Evolutionary conservation across 805 yeast genomes (phyloP).

Genomic region (Metschnikowia koreensis): DNA sequence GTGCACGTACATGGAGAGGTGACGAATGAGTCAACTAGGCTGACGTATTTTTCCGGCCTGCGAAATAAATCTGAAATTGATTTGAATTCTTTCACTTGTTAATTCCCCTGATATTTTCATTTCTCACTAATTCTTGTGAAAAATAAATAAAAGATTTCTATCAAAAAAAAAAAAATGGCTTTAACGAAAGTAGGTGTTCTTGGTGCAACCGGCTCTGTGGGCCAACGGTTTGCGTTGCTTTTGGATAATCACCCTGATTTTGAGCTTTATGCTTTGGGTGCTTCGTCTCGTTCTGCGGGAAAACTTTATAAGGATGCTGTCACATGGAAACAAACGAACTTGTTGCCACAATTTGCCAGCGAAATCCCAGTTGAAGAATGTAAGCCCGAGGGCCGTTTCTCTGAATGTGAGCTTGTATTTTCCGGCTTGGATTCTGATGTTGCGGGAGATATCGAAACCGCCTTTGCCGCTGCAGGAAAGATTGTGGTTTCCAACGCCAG

Average conservation of each 20-base stretch:
- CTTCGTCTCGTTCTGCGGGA: conserved; percentile 92
- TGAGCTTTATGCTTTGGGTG: conserved; percentile 82
- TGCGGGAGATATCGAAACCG: conserved; percentile 91
- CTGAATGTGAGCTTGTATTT: conserved; percentile 90
- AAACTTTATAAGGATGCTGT: conserved; percentile 81
- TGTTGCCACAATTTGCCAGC: conserved; percentile 69
- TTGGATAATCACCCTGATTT: conserved; percentile 87
- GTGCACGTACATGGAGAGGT: background rate
- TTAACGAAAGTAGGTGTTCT: conserved; percentile 75
- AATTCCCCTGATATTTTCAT: no score
- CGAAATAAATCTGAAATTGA: background rate
- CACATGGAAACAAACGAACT: conserved; percentile 89
- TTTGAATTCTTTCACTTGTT: no score
- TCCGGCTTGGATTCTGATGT: conserved; percentile 91
- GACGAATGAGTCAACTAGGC: conserved; percentile 2
- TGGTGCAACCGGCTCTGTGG: conserved; percentile 98
- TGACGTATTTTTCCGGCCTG: background rate
- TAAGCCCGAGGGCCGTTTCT: conserved; percentile 64
- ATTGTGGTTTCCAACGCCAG: conserved; percentile 93
- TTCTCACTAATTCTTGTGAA: no score
- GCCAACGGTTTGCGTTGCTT: conserved; percentile 88
- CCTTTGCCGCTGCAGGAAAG: conserved; percentile 75
- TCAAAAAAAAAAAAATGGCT: conserved; percentile 18
- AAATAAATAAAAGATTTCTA: background rate
- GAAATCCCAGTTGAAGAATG: conserved; percentile 74